Evolutionary conservation across 768 basidiomycete genomes (phyloP), one percentile per base, ranked within the genome.

Genomic region (Mrakia hoshinonis): DNA sequence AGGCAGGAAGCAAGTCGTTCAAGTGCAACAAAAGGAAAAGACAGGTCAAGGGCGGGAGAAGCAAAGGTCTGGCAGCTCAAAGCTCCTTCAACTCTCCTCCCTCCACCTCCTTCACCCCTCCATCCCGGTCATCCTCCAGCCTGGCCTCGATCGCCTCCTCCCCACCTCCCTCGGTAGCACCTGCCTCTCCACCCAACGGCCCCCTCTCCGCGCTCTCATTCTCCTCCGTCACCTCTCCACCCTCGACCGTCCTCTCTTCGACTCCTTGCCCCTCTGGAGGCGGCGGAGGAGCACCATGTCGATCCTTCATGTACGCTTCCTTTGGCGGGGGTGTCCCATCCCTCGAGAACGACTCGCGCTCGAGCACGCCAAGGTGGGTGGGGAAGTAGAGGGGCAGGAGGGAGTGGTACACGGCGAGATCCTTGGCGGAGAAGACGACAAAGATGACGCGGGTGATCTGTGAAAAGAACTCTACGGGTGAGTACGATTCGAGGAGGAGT

Each of bases 361-460:
- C 31, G 34, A 38, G 31, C 31, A 61, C 36, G 36, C 34, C 55
- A 34, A 62, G 47, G 12, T 22, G 48, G 10, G 36, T 49, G 4
- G 58, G 62, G 63, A 67, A 72, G 58, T 67, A 67, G 13, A 51
- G 5, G 12, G 70, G 70, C 13, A 20, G 18, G n/a, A 72, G 20
- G 2, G n/a, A 47, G 26, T 72, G 31, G 65, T 72, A 72, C n/a
- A 72, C 65, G 43, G 34, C 15, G 36, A 58, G 20, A 26, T 72
- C 65, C 18, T 51, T 61, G 22, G 58, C 29, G 15, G 65, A 67
- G 58, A 72, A 72, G 36, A 67, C 70, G 58, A 54, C 39, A 39
- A 72, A 72, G 55, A 61, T 47, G 58, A 72, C 58, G 34, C 52
- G 39, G 6, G 55, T n/a, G 22, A 72, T 39, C 70, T 72, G 58